Conservation (phyloP, 148 eudicot species). For the Vaccinium vitisidaea region DNA sequence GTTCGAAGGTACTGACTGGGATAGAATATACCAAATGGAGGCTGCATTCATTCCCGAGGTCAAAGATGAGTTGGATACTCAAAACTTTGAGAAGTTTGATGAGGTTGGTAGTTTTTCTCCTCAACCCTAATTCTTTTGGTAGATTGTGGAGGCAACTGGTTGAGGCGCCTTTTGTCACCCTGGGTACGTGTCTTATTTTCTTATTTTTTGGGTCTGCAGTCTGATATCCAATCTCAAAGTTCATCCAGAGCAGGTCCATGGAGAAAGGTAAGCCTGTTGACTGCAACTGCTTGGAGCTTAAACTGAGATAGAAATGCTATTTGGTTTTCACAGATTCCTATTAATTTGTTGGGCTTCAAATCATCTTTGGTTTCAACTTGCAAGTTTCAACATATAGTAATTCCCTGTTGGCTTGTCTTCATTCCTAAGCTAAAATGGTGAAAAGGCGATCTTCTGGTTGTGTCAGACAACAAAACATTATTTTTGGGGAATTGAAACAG, state of each 20-base stretch:
- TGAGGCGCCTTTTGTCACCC: neutral
- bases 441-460: neutral
- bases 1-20: conserved; percentile 86
- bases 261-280: conserved; percentile 72
- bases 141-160: neutral
- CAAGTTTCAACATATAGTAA: neutral
- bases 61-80: conserved; percentile 94
- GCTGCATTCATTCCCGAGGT: conserved; percentile 98
- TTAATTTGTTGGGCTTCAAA: conserved; percentile 4
- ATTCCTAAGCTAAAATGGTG: neutral
- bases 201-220: conserved; percentile 39
- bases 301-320: neutral
- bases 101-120: conserved; percentile 48
- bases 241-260: conserved; percentile 89
- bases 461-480: neutral
- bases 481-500: neutral
- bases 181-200: conserved; percentile 9
- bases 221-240: conserved; percentile 51
- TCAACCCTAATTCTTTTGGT: neutral
- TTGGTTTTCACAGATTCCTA: neutral
- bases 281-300: neutral
- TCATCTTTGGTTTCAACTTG: conserved; percentile 11
- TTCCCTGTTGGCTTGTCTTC: conserved; percentile 2
- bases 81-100: conserved; percentile 97
- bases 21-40: conserved; percentile 83